Evolutionary conservation across 129 eudicot genomes (phyloP), one percentile per base, ranked within the genome.

Genomic region (Flaveria sonorensis): DNA sequence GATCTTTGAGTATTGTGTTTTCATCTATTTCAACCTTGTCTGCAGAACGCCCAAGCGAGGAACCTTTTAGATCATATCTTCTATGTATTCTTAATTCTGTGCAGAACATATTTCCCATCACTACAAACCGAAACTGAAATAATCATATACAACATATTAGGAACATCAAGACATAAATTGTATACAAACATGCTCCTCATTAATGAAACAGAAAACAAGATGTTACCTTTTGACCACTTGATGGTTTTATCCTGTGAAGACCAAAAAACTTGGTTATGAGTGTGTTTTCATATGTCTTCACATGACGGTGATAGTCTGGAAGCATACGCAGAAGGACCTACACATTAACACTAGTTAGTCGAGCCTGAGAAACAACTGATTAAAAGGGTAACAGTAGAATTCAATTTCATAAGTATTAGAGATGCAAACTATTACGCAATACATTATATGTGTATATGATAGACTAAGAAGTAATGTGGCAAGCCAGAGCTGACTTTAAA

Each of bases 101-200:
- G 88, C 97, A 94, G 83, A 94, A 94, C 99, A 94, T 91, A 84
- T 94, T 94, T 79, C 99, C 99, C 99, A 94, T 94, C 68, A 94
- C 99, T 18, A 93, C 97, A 78, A 94, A 94, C 52, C 97, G 97
- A 40, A 94, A 87, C 99, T 93, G 96, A 81, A 85, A 79, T 71
- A 71, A 71, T 36, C 42, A 65, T 51, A 19, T 19, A 30, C 69
- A 21, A n/a, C 45, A 42, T 40, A 42, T 72, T 64, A 64, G 69
- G 39, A 63, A 64, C 24, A n/a, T 32, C 24, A 32, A 16, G 48
- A 69, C 45, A 69, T 26, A 69, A 10, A 23, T 39, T 26, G 24
- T 15, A 24, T 57, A 19, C 19, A 21, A 62, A 21, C 47, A 67
- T 45, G 46, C 36, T 50, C 20, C 14, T 39, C 18, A 4, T 24